Evolutionary conservation across 371 early-diverging fungal genomes (phyloP), one percentile per base, ranked within the genome.

Genomic region (Actinomucor elegans): DNA sequence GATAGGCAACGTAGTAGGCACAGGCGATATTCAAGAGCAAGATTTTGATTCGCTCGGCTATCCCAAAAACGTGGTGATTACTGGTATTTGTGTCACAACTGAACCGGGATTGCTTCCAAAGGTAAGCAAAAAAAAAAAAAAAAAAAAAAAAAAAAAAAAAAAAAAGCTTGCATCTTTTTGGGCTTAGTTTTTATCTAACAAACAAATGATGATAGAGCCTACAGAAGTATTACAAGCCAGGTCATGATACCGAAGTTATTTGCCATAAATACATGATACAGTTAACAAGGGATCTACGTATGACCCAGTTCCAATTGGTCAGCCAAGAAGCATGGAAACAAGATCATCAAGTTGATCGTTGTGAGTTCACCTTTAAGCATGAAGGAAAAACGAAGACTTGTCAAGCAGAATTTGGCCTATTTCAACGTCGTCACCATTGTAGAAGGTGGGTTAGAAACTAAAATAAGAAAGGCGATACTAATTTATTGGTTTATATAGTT

Each of bases 101-200:
- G 66, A 65, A 46, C 60, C 57, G 20, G 60, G 48, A 42, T 53
- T 65, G 35, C 61, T 65, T 41, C 61, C 66, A 52, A 65, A 65
- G 57, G 66, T 65, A 59, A 62, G n/a, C n/a, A n/a, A n/a, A n/a
- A n/a, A n/a, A n/a, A n/a, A n/a, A n/a, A n/a, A n/a, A n/a, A n/a
- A n/a, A n/a, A n/a, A n/a, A n/a, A n/a, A n/a, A n/a, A n/a, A n/a
- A n/a, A n/a, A n/a, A n/a, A n/a, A n/a, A n/a, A n/a, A n/a, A n/a
- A n/a, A n/a, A n/a, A n/a, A n/a, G n/a, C n/a, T n/a, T n/a, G n/a
- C n/a, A n/a, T n/a, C n/a, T n/a, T n/a, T n/a, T n/a, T n/a, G n/a
- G n/a, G n/a, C n/a, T n/a, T n/a, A n/a, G n/a, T n/a, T n/a, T n/a
- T 31, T 45, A 3, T 45, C n/a, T 48, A 24, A n/a, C n/a, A n/a